A percentile compares a stretch with the other conserved stretches of the same genome.
phyloP scores from a whole-genome alignment of 192 early-diverging fungal species.

The Coemansia sp. region DNA sequence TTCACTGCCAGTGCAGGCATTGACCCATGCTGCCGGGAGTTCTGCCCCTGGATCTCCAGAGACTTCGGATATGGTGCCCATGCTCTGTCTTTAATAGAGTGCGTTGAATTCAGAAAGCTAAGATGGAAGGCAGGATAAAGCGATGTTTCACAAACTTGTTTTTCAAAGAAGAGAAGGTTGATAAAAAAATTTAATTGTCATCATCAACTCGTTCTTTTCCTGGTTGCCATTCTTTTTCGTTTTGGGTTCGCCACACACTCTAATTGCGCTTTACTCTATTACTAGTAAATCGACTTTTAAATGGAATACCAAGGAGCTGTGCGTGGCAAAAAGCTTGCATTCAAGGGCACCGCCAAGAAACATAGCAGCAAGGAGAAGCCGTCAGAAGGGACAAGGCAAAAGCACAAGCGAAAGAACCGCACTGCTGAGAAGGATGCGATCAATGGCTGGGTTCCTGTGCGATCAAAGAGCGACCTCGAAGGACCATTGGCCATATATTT shows the following conservation, averaged over 20 bases:
- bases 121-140: not conserved
- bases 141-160: not conserved
- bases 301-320: slow-evolving; percentile 34
- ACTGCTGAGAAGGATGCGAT: not conserved
- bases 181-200: too few relatives aligned
- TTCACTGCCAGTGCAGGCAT: slow-evolving; percentile 28
- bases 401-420: slow-evolving; percentile 9
- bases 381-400: slow-evolving; percentile 8
- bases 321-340: slow-evolving; percentile 30
- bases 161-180: not conserved
- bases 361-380: not conserved
- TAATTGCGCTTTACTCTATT: too few relatives aligned
- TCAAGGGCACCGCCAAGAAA: slow-evolving; percentile 29
- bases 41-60: slow-evolving; percentile 11
- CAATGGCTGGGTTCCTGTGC: slow-evolving; percentile 29
- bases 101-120: not conserved
- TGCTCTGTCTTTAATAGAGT: not conserved
- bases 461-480: slow-evolving; percentile 20
- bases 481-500: slow-evolving; percentile 32
- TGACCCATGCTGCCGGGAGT: slow-evolving; percentile 33
- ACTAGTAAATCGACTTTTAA: not conserved
- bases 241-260: too few relatives aligned
- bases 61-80: slow-evolving; percentile 42
- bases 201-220: too few relatives aligned
- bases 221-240: too few relatives aligned